phyloP scores from a whole-genome alignment of 2,329 filamentous ascomycete species.

The Pseudocercospora crystallina region DNA sequence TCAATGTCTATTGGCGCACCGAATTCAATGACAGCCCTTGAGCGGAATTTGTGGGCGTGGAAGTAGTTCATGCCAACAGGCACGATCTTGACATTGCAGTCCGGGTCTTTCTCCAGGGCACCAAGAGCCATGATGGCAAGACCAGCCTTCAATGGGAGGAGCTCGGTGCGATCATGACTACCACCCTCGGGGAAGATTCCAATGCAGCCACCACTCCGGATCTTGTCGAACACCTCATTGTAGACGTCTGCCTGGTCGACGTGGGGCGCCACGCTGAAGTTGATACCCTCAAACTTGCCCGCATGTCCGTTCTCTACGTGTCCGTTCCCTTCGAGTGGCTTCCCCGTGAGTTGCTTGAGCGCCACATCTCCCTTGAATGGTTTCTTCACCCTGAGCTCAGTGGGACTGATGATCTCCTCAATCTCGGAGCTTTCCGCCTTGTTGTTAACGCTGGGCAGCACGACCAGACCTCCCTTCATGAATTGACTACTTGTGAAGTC shows the following conservation, averaged over 20 bases:
- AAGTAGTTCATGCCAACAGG: conserved; percentile 99
- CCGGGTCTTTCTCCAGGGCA: conserved; percentile 77
- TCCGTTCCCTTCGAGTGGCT: conserved; percentile 52
- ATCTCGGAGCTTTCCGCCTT: conserved; percentile 81
- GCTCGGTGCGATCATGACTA: conserved; percentile 88
- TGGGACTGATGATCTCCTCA: conserved; percentile 72
- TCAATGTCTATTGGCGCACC: conserved; percentile 85
- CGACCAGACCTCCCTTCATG: conserved; percentile 77
- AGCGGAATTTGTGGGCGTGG: conserved; percentile 97
- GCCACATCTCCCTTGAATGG: conserved; percentile 77
- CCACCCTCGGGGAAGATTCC: conserved; percentile 97
- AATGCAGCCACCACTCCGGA: conserved; percentile 81
- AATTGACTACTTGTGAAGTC: conserved; percentile 73
- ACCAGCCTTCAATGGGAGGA: conserved; percentile 90
- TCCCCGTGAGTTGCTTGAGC: conserved; percentile 75
- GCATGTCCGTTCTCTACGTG: conserved; percentile 56
- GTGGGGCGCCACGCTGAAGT: conserved; percentile 86
- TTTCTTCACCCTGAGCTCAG: conserved; percentile 83
- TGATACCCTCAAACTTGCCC: conserved; percentile 67
- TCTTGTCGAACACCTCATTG: conserved; percentile 82
- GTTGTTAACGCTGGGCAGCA: conserved; percentile 81
- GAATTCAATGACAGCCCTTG: conserved; percentile 92
- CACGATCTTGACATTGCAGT: conserved; percentile 89
- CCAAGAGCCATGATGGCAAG: conserved; percentile 98
- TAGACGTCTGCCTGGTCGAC: conserved; percentile 94